Base-by-base conservation (phyloP, 768 basidiomycete genomes). In the Lentinula boryana region DNA sequence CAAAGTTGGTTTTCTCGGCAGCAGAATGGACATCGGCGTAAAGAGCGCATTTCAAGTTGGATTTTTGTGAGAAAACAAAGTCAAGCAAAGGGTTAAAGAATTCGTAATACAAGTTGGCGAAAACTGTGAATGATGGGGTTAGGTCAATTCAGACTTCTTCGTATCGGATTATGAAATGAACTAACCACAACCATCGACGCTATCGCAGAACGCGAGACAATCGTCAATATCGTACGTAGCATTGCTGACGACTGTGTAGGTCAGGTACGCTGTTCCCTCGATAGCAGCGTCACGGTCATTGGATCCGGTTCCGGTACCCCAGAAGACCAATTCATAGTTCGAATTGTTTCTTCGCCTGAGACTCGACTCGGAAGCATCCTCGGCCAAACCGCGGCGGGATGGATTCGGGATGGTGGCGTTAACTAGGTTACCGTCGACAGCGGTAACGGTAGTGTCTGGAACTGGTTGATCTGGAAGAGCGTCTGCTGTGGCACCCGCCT, bases 31-130 rank as follows among this genome's bases (percentile, higher is more conserved):
- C 59, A 43, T 69, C 68, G n/a, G 53, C 68, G 40, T 61, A 68
- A 16, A 56, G 8, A 15, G 63, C 68, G 48, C 68, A 68, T 48
- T 63, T 67, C n/a, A 67, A 51, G 44, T 68, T 67, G n/a, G 66
- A 67, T 23, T 65, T 35, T 54, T 64, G 43, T 4, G 64, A 46
- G 44, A 65, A 67, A 21, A 64, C 63, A 61, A 59, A 64, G 61
- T 68, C 66, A 32, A 65, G 61, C 18, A 55, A 35, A 2, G 55
- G 58, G 51, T 68, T 68, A 51, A 60, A 60, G 46, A 62, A 52
- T 58, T 68, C 64, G 56, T 62, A 64, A 60, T 64, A 68, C 32
- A 66, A 5, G 54, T 68, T 68, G 27, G 56, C 33, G 56, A 65
- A 67, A 18, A 65, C 68, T 68, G 46, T 18, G 9, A 5, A 9